A percentile compares a stretch with the other conserved stretches of the same genome.
phyloP scores from a whole-genome alignment of 306 rosid species.

The Mucuna pruriens region DNA sequence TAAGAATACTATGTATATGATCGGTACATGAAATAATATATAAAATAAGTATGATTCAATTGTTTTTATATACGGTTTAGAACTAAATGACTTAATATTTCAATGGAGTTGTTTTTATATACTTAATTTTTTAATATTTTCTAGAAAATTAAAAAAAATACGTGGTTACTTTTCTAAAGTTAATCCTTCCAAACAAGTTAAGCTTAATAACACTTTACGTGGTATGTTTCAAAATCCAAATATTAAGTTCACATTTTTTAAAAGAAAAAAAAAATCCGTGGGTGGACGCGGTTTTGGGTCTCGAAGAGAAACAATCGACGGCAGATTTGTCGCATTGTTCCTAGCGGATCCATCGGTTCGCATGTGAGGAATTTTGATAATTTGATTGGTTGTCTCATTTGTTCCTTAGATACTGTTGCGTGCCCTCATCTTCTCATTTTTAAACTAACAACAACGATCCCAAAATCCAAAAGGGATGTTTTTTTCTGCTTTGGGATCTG shows the following conservation, averaged over 20 bases:
- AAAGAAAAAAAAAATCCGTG: slow-evolving; percentile 27
- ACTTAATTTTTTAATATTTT: too few species aligned
- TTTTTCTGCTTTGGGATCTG: slow-evolving; percentile 40
- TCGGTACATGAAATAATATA: background rate
- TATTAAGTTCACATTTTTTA: background rate
- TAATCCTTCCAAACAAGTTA: background rate
- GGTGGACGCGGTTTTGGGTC: slow-evolving; percentile 60
- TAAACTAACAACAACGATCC: background rate
- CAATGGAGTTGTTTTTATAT: too few species aligned
- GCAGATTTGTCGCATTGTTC: slow-evolving; percentile 54
- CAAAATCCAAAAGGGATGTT: slow-evolving; percentile 27
- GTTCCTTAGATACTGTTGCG: slow-evolving; percentile 36
- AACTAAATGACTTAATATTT: too few species aligned
- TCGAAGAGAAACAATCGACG: slow-evolving; percentile 46
- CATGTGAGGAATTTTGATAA: slow-evolving; percentile 51
- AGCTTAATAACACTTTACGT: too few species aligned
- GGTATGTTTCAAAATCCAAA: background rate
- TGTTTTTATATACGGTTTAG: too few species aligned
- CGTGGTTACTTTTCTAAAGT: too few species aligned
- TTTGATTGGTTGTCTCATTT: background rate
- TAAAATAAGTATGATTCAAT: too few species aligned
- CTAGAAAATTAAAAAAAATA: too few species aligned
- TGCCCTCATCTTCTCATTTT: background rate
- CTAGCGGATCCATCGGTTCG: slow-evolving; percentile 34
- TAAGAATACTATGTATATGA: background rate